These are phyloP conservation scores for Aspergillus homomorphus DNA, from an alignment of 495 filamentous ascomycete genomes.

Conservation along the genomic window DNA sequence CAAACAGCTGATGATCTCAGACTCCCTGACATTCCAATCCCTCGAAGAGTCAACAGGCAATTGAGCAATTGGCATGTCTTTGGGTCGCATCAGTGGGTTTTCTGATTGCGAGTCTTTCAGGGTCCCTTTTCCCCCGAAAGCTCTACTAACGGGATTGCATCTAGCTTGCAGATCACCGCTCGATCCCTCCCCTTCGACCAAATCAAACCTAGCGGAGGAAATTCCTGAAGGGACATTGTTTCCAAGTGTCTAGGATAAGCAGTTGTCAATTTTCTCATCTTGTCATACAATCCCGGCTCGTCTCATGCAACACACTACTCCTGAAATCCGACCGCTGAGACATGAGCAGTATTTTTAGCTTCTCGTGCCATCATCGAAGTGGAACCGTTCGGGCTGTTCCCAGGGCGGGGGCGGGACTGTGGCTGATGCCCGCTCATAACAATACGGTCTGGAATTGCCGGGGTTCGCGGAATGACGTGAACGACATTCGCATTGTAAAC, in stretches of 20 bases:
- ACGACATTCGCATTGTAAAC: slow-evolving; percentile 1
- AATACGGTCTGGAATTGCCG: background rate
- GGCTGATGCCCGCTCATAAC: background rate
- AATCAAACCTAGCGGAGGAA: background rate
- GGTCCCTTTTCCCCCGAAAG: background rate
- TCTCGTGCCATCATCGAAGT: background rate
- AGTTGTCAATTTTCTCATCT: too few relatives aligned
- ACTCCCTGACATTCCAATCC: background rate
- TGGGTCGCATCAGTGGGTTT: background rate
- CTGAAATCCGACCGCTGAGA: background rate
- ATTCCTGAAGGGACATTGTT: background rate
- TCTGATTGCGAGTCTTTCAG: background rate
- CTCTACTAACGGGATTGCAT: background rate
- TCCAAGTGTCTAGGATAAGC: background rate
- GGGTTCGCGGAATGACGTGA: background rate
- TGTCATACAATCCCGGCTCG: background rate
- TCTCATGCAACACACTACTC: background rate
- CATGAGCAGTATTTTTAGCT: background rate
- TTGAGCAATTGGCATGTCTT: background rate
- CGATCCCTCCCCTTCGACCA: background rate
- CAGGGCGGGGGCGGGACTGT: background rate
- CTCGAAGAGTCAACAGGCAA: background rate
- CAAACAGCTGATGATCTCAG: background rate
- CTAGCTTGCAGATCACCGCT: background rate
- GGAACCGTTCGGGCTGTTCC: background rate